Evolutionary conservation across 164 flowering plant species (phyloP).

Genomic region (Amborella trichopoda): DNA sequence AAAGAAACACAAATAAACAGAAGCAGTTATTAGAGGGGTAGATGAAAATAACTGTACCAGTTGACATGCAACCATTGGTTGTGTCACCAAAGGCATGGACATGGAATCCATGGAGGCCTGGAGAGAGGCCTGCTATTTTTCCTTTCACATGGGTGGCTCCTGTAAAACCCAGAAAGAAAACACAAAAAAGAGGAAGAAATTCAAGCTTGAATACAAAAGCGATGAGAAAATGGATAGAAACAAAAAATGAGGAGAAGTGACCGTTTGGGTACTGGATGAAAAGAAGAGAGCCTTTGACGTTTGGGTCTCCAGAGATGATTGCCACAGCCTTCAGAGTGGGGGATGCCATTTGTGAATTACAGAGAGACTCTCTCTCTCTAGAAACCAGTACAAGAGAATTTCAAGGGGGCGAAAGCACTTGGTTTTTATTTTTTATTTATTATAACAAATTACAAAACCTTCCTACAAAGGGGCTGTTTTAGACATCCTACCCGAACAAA

Average conservation of each 20-base stretch:
- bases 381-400: too few relatives aligned
- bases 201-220: background rate
- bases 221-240: background rate
- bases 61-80: conserved; percentile 87
- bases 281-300: conserved; percentile 52
- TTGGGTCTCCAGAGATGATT: conserved; percentile 43
- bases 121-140: conserved; percentile 54
- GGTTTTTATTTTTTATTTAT: too few relatives aligned
- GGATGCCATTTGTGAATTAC: too few relatives aligned
- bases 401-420: too few relatives aligned
- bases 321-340: conserved; percentile 51
- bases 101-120: conserved; percentile 88
- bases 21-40: background rate
- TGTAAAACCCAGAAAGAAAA: conserved; percentile 12
- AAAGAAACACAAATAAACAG: background rate
- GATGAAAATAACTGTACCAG: conserved; percentile 29
- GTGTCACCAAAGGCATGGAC: conserved; percentile 92
- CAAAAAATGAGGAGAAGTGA: conserved; percentile 8
- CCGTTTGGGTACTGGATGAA: conserved; percentile 46
- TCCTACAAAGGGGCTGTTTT: too few relatives aligned
- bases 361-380: conserved; percentile 1
- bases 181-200: background rate
- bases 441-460: too few relatives aligned
- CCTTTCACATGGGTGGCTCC: conserved; percentile 61
- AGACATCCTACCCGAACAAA: too few relatives aligned